Percentiles rank a stretch among this genome's conserved stretches.
Conservation (phyloP, 805 yeast species). For the Danielia reshetovae region DNA sequence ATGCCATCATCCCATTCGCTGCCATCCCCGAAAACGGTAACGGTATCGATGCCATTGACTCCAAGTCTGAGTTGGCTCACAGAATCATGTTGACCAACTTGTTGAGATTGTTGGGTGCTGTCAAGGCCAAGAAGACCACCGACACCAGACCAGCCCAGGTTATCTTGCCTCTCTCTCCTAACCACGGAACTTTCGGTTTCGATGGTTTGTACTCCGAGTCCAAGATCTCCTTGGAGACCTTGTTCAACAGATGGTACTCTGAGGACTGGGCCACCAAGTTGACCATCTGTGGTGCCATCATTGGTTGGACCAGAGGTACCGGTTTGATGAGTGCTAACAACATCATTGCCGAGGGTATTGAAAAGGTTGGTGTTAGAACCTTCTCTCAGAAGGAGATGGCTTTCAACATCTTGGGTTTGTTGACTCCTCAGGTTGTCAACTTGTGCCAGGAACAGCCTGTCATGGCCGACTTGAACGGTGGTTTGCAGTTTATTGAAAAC, state of each 20-base stretch:
- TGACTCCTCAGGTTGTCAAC: slow-evolving; percentile 80
- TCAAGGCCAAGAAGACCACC: slow-evolving; percentile 76
- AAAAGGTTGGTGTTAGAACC: slow-evolving; percentile 92
- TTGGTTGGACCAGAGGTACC: slow-evolving; percentile 99
- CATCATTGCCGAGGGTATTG: slow-evolving; percentile 96
- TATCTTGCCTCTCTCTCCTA: slow-evolving; percentile 93
- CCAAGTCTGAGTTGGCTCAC: slow-evolving; percentile 96
- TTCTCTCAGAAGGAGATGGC: slow-evolving; percentile 99
- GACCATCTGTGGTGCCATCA: slow-evolving; percentile 96
- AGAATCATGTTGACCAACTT: slow-evolving; percentile 97
- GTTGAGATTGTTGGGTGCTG: slow-evolving; percentile 85
- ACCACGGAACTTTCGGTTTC: slow-evolving; percentile 98
- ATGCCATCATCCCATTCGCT: slow-evolving; percentile 94
- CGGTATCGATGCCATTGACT: slow-evolving; percentile 87
- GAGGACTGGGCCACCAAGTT: slow-evolving; percentile 95
- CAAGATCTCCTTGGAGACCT: slow-evolving; percentile 88
- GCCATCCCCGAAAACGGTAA: slow-evolving; percentile 99
- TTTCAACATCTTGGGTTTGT: slow-evolving; percentile 90
- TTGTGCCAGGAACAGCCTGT: slow-evolving; percentile 92
- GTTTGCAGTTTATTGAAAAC: slow-evolving; percentile 89
- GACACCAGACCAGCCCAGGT: slow-evolving; percentile 99
- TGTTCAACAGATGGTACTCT: slow-evolving; percentile 98
- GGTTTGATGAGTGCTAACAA: slow-evolving; percentile 98
- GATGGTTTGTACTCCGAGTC: slow-evolving; percentile 99
- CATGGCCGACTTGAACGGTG: slow-evolving; percentile 98